Conservation (phyloP, 2,329 filamentous ascomycete genomes). For the Lachnellula arida region DNA sequence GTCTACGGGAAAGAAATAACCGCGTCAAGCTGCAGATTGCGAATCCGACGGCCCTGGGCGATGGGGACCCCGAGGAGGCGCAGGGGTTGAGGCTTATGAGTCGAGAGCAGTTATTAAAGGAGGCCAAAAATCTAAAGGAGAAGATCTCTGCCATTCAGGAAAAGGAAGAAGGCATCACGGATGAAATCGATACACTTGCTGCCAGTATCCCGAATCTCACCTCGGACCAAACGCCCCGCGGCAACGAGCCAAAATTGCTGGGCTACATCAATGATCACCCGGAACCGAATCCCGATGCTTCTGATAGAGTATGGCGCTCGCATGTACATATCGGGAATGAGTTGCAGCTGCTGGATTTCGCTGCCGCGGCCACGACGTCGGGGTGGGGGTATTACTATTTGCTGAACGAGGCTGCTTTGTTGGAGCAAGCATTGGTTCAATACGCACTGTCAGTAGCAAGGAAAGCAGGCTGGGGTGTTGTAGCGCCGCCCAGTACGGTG, state of each 20-base stretch:
- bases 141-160: conserved; percentile 56
- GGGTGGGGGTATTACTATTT: conserved; percentile 99
- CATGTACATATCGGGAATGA: conserved; percentile 84
- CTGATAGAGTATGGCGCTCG: conserved; percentile 52
- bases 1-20: conserved; percentile 63
- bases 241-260: conserved; percentile 59
- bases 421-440: conserved; percentile 91
- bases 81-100: conserved; percentile 28
- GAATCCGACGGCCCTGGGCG: conserved; percentile 43
- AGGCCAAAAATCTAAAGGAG: conserved; percentile 62
- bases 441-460: conserved; percentile 75
- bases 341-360: conserved; percentile 88
- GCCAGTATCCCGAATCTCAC: conserved; percentile 83
- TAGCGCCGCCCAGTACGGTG: conserved; percentile 83
- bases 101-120: conserved; percentile 52
- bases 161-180: conserved; percentile 53
- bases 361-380: conserved; percentile 70
- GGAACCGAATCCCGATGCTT: conserved; percentile 34
- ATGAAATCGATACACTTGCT: conserved; percentile 70
- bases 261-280: conserved; percentile 75
- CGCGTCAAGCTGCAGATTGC: conserved; percentile 53
- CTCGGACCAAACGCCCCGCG: conserved; percentile 67
- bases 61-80: conserved; percentile 33
- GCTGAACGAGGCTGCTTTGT: conserved; percentile 80
- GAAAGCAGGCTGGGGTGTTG: conserved; percentile 70